Conservation (phyloP, 23 red algal genomes). For the Agarophyton chilense region DNA sequence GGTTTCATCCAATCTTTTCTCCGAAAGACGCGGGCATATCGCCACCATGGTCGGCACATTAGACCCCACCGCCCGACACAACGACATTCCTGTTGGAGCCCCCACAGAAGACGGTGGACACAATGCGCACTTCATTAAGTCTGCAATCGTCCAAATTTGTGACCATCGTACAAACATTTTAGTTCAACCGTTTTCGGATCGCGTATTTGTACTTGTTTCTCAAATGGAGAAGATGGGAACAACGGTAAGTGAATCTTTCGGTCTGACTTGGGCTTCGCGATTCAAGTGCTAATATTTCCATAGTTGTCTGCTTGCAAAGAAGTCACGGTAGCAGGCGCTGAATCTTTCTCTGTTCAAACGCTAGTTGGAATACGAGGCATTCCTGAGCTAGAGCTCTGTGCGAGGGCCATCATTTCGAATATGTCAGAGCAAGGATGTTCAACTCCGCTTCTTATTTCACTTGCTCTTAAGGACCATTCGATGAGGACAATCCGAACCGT, state of each 20-base stretch:
- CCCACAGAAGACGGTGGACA: constrained; percentile 47
- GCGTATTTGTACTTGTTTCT: constrained; percentile 68
- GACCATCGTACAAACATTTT: constrained; percentile 48
- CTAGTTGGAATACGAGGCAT: constrained; percentile 50
- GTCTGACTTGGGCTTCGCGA: background rate
- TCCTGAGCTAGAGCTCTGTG: constrained; percentile 51
- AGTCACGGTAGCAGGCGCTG: constrained; percentile 35
- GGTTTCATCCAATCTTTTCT: too few species aligned
- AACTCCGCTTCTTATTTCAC: constrained; percentile 53
- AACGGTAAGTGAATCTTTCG: constrained; percentile 16
- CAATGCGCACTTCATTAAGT: constrained; percentile 48
- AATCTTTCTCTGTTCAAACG: constrained; percentile 34
- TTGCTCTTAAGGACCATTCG: constrained; percentile 52
- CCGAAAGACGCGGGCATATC: background rate
- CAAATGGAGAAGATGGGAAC: constrained; percentile 72
- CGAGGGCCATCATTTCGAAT: constrained; percentile 13
- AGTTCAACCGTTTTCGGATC: constrained; percentile 69
- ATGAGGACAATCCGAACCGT: constrained; percentile 31
- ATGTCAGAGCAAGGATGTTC: constrained; percentile 43
- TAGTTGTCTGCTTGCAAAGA: constrained; percentile 40
- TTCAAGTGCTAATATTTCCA: background rate
- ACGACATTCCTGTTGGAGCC: constrained; percentile 27
- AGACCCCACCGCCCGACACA: background rate
- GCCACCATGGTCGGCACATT: constrained; percentile 37
- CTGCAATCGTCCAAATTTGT: constrained; percentile 25